A percentile compares a stretch with the other conserved stretches of the same genome.
These are phyloP conservation scores for Verbascum thapsus DNA, from an alignment of 257 asterid species.

Conservation along the genomic window DNA sequence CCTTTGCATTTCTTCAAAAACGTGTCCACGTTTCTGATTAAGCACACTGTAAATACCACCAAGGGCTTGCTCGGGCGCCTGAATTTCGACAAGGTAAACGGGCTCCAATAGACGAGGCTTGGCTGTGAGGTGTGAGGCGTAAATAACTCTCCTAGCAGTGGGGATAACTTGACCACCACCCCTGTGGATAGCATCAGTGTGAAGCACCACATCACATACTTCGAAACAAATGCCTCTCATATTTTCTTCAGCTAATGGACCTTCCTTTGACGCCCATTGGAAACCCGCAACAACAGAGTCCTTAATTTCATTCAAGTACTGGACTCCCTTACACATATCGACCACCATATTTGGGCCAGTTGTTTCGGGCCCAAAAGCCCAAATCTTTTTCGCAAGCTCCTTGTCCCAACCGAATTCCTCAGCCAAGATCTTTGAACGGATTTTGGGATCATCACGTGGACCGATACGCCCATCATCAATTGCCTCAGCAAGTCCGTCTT, in stretches of 20 bases:
- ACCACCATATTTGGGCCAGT: slow-evolving; percentile 61
- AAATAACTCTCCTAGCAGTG: slow-evolving; percentile 46
- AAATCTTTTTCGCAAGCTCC: slow-evolving; percentile 60
- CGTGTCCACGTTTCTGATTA: slow-evolving; percentile 54
- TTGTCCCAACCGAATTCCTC: slow-evolving; percentile 63
- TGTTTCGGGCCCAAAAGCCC: slow-evolving; percentile 59
- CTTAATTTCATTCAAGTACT: slow-evolving; percentile 55
- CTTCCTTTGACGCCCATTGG: slow-evolving; percentile 60
- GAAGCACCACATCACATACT: slow-evolving; percentile 54
- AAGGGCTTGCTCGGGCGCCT: slow-evolving; percentile 52
- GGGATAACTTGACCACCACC: slow-evolving; percentile 56
- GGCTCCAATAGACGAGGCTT: slow-evolving; percentile 54
- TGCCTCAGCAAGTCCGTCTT: slow-evolving; percentile 58
- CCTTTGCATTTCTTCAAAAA: slow-evolving; percentile 53
- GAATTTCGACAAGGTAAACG: slow-evolving; percentile 49
- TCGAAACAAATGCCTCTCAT: slow-evolving; percentile 51
- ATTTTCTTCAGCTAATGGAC: slow-evolving; percentile 49
- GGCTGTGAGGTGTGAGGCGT: slow-evolving; percentile 47
- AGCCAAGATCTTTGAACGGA: slow-evolving; percentile 46
- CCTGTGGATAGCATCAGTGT: slow-evolving; percentile 52
- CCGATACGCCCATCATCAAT: slow-evolving; percentile 59
- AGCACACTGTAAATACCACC: slow-evolving; percentile 55
- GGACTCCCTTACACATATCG: slow-evolving; percentile 65
- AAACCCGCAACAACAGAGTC: slow-evolving; percentile 54
- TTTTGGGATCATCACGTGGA: slow-evolving; percentile 55